A percentile compares a stretch with the other conserved stretches of the same genome.
Evolutionary conservation across 768 basidiomycete genomes (phyloP).

Genomic region (Postia placenta): DNA sequence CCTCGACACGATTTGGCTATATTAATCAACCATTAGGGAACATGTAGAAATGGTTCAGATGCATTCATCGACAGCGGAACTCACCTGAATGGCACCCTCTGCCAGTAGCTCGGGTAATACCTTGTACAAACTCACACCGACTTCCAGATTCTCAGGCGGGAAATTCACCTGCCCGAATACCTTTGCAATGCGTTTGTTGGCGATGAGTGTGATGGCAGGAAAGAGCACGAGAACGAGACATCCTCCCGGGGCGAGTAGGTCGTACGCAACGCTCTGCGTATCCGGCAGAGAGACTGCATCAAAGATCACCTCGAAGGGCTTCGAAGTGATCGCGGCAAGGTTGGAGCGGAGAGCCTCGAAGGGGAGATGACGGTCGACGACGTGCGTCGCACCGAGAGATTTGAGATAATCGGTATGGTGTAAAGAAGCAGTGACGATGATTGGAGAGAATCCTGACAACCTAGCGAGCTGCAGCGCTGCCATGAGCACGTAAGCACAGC

Average conservation of each 20-base stretch:
- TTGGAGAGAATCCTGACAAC: constrained; percentile 26
- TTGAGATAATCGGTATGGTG: constrained; percentile 18
- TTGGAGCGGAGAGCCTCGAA: constrained; percentile 1
- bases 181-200: constrained; percentile 9
- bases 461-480: constrained; percentile 22
- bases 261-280: constrained; percentile 13
- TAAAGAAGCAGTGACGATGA: constrained; percentile 24
- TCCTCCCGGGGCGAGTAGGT: constrained; percentile 15
- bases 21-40: too few relatives aligned
- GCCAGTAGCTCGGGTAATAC: constrained; percentile 13
- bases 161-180: constrained; percentile 8
- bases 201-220: constrained; percentile 1
- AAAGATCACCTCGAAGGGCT: constrained; percentile 14
- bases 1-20: too few relatives aligned
- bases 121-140: constrained; percentile 13
- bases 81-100: constrained; percentile 15
- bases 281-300: constrained; percentile 13
- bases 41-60: too few relatives aligned
- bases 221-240: constrained; percentile 12
- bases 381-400: constrained; percentile 26
- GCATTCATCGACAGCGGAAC: too few relatives aligned
- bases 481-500: too few relatives aligned
- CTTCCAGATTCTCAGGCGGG: constrained; percentile 3
- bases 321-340: constrained; percentile 8
- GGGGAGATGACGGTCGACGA: constrained; percentile 18